phyloP scores from a whole-genome alignment of 1,284 basidiomycete species.

The Cryptococcus sp. region DNA sequence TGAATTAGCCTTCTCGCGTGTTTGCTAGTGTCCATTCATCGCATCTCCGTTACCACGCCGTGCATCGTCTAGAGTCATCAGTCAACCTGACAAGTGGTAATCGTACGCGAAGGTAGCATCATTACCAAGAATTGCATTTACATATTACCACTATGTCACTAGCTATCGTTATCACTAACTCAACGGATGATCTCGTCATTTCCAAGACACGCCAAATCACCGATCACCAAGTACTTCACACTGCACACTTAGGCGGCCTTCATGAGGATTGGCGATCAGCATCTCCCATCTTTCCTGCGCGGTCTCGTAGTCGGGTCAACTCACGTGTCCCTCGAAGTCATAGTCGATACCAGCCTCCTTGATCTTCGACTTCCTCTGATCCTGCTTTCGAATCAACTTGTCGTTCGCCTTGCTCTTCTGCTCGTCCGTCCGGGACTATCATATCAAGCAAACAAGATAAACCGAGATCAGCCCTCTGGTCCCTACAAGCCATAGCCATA shows the following conservation, averaged over 20 bases:
- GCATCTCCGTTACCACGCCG: too few relatives aligned
- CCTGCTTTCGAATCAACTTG: constrained; percentile 75
- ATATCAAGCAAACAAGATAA: constrained; percentile 5
- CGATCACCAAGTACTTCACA: not conserved
- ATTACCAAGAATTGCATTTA: too few relatives aligned
- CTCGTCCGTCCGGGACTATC: constrained; percentile 71
- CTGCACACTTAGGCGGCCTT: not conserved
- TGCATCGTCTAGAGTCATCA: too few relatives aligned
- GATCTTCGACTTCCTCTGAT: constrained; percentile 75
- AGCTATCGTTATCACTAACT: too few relatives aligned
- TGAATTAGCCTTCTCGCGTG: too few relatives aligned
- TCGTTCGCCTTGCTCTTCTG: constrained; percentile 68
- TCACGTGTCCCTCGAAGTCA: constrained; percentile 66
- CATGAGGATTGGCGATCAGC: not conserved
- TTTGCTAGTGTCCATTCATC: too few relatives aligned
- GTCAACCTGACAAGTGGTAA: too few relatives aligned
- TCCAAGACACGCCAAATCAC: too few relatives aligned
- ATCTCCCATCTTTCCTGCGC: not conserved
- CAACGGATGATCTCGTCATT: too few relatives aligned
- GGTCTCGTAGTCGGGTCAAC: constrained; percentile 6
- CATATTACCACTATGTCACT: too few relatives aligned
- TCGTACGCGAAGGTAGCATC: too few relatives aligned
- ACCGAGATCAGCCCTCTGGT: not conserved
- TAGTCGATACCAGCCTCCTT: constrained; percentile 84
- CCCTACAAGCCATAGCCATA: not conserved